Evolutionary conservation across 163 green algal genomes (phyloP), one percentile per base, ranked within the genome.

Genomic region (Prototheca wickerhamii): DNA sequence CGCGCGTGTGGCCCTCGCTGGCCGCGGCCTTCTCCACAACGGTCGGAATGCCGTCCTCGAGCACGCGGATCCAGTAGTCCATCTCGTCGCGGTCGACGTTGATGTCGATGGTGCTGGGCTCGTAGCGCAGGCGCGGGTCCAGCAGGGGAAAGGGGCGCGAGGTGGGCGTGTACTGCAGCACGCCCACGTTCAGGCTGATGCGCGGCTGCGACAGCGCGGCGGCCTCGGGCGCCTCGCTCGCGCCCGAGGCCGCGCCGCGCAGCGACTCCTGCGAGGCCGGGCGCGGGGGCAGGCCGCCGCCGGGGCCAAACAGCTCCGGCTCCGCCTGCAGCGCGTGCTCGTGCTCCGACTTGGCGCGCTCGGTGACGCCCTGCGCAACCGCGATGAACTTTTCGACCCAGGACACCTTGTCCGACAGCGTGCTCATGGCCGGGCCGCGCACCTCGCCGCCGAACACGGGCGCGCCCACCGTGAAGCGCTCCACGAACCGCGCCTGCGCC

Each of bases 351-450:
- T 74, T 66, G 34, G 71, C 64, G 60, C 70, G 55, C 31, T 73
- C 66, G 21, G 65, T 72, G 21, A 63, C 68, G n/a, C 63, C 37
- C 1, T 70, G 76, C 32, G 82, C 83, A 23, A 86, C 74, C 15
- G 69, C 71, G 49, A 95, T 79, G 78, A 96, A 96, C 77, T 94
- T 94, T 70, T 96, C 90, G 63, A 95, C 90, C 90, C 90, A 96
- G 30, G 58, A 75, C 30, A 95, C 82, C 68, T 94, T 92, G 53
- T 95, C 85, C 18, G 53, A 60, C 23, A 88, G 61, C 40, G 76
- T 78, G 20, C 69, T 53, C 32, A 96, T 94, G 63, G 82, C 75
- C 0, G 85, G 86, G 4, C 89, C 90, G 2, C 81, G 71, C 37
- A 96, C 80, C 42, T 82, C 65, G 31, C 89, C 89, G n/a, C 84